phyloP scores from a whole-genome alignment of 805 yeast species.

The Pichia cabralensis region DNA sequence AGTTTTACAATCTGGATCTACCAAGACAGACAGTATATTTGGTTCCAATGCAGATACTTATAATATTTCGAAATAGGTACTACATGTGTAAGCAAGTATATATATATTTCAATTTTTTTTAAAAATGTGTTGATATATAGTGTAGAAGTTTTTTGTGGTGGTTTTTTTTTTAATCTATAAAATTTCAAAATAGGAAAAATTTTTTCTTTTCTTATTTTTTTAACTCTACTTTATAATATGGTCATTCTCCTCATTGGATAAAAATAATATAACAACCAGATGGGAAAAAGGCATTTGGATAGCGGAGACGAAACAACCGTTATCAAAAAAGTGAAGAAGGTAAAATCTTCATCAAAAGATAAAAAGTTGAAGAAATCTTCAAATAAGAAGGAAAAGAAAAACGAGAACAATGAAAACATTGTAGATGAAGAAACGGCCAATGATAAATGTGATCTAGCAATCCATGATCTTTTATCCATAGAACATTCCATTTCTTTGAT shows the following conservation, averaged over 20 bases:
- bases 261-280: no score
- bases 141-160: no score
- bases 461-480: conserved; percentile 15
- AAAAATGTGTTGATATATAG: no score
- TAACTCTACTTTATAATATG: no score
- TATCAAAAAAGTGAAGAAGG: conserved; percentile 3
- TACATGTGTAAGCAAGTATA: not conserved
- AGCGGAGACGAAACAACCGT: no score
- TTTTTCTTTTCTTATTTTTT: no score
- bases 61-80: conserved; percentile 9
- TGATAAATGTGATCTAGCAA: conserved; percentile 3
- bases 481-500: conserved; percentile 47
- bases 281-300: conserved; percentile 1
- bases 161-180: no score
- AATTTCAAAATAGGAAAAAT: no score
- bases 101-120: no score
- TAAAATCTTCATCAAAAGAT: conserved; percentile 1
- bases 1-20: no score
- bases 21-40: conserved; percentile 18
- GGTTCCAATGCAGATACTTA: conserved; percentile 24
- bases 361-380: conserved; percentile 2
- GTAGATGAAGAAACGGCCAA: conserved; percentile 2
- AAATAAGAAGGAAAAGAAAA: conserved; percentile 4
- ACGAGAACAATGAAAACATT: conserved; percentile 1
- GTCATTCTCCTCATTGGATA: no score